These are phyloP conservation scores for Microcyclospora pomicola DNA, from an alignment of 2,329 filamentous ascomycete species.

Conservation along the genomic window DNA sequence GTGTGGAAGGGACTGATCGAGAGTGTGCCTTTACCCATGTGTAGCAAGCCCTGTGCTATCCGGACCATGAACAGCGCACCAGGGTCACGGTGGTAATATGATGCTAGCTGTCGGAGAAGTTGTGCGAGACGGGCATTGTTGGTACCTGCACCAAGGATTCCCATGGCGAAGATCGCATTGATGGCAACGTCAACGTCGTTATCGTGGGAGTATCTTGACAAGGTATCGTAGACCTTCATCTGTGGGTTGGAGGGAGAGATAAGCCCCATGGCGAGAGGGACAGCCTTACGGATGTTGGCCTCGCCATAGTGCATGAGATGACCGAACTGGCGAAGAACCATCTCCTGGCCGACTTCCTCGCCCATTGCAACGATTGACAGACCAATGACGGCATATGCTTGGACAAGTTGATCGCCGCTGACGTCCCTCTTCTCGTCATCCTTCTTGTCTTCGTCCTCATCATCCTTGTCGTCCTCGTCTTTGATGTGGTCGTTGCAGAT, in stretches of 20 bases:
- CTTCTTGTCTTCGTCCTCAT: conserved; percentile 59
- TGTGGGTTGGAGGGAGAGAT: conserved; percentile 96
- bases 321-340: conserved; percentile 93
- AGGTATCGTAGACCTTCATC: conserved; percentile 98
- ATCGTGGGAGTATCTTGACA: conserved; percentile 95
- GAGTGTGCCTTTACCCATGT: conserved; percentile 98
- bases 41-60: conserved; percentile 89
- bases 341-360: conserved; percentile 95
- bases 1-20: conserved; percentile 98
- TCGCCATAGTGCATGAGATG: conserved; percentile 99
- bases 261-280: conserved; percentile 90
- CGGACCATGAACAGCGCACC: conserved; percentile 98
- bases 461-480: conserved; percentile 56
- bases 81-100: conserved; percentile 94
- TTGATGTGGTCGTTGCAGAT: conserved; percentile 97
- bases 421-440: conserved; percentile 48
- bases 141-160: conserved; percentile 85
- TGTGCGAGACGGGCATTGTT: conserved; percentile 97
- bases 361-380: conserved; percentile 94
- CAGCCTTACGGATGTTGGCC: conserved; percentile 88
- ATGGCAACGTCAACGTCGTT: conserved; percentile 97
- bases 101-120: conserved; percentile 82
- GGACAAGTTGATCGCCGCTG: conserved; percentile 72
- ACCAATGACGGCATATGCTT: conserved; percentile 90
- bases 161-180: conserved; percentile 99